A percentile compares a stretch with the other conserved stretches of the same genome.
phyloP scores from a whole-genome alignment of 306 rosid genomes.

The Mimosa bimucronata region DNA sequence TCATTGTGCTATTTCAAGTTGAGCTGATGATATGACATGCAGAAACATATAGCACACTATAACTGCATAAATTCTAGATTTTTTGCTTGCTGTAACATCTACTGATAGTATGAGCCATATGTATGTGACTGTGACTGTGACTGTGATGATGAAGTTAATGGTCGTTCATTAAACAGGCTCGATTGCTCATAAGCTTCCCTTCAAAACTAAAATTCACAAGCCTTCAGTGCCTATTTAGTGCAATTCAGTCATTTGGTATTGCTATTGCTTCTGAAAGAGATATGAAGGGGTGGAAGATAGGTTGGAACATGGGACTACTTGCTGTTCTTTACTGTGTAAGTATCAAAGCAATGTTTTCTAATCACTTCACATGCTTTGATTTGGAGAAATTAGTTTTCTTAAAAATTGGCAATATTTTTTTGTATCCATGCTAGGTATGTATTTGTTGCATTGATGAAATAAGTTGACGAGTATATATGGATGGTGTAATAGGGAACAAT shows the following conservation, averaged over 20 bases:
- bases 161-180: constrained; percentile 41
- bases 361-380: neutral
- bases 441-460: neutral
- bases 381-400: neutral
- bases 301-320: constrained; percentile 52
- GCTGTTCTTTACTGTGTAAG: constrained; percentile 35
- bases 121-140: neutral
- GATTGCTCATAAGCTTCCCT: constrained; percentile 50
- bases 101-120: neutral
- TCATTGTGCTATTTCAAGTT: neutral
- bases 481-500: constrained; percentile 31
- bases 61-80: neutral
- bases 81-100: neutral
- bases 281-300: constrained; percentile 56
- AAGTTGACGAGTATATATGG: neutral
- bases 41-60: neutral
- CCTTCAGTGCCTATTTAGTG: constrained; percentile 53
- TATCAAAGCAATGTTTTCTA: neutral
- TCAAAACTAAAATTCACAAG: constrained; percentile 48
- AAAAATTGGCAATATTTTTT: neutral
- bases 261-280: constrained; percentile 63
- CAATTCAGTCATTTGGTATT: constrained; percentile 54
- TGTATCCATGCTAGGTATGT: too few species aligned
- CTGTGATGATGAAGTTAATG: neutral
- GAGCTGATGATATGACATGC: neutral